Conservation (phyloP, 805 yeast genomes). For the Lachancea cidri region DNA sequence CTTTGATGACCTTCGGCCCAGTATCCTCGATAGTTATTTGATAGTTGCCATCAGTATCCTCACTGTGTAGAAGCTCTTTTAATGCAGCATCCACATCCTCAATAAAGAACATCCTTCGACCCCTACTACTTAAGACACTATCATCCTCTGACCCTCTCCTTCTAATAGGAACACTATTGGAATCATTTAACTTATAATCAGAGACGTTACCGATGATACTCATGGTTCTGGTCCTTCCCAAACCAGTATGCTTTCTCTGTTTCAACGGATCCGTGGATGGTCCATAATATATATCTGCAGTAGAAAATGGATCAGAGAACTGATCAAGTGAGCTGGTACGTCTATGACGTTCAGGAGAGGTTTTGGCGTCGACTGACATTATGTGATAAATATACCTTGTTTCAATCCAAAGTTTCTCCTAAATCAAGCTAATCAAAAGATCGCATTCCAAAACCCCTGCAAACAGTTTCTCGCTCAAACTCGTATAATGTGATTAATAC, state of each 20-base stretch:
- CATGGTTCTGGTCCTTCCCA: slow-evolving; percentile 54
- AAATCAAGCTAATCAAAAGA: too few species aligned
- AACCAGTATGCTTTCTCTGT: slow-evolving; percentile 35
- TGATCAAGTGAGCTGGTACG: slow-evolving; percentile 43
- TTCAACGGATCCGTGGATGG: slow-evolving; percentile 52
- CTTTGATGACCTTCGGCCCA: slow-evolving; percentile 74
- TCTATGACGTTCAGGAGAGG: slow-evolving; percentile 15
- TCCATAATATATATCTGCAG: slow-evolving; percentile 68
- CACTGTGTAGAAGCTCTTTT: slow-evolving; percentile 59
- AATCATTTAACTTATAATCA: slow-evolving; percentile 14
- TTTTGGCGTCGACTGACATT: neutral
- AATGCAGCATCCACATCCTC: slow-evolving; percentile 71
- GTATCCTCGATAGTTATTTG: slow-evolving; percentile 84
- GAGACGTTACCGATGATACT: slow-evolving; percentile 38
- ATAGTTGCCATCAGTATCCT: slow-evolving; percentile 78
- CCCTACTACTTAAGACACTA: slow-evolving; percentile 33
- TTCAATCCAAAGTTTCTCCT: too few species aligned
- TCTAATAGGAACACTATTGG: slow-evolving; percentile 27
- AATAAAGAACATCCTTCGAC: slow-evolving; percentile 52
- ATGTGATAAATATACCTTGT: too few species aligned
- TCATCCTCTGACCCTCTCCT: slow-evolving; percentile 56
- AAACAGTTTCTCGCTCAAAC: neutral
- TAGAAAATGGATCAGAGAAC: slow-evolving; percentile 56
- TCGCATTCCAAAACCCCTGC: too few species aligned
- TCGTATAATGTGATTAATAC: neutral